These are phyloP conservation scores for Calonectria pauciramosa DNA, from an alignment of 2,329 filamentous ascomycete genomes.

Conservation along the genomic window DNA sequence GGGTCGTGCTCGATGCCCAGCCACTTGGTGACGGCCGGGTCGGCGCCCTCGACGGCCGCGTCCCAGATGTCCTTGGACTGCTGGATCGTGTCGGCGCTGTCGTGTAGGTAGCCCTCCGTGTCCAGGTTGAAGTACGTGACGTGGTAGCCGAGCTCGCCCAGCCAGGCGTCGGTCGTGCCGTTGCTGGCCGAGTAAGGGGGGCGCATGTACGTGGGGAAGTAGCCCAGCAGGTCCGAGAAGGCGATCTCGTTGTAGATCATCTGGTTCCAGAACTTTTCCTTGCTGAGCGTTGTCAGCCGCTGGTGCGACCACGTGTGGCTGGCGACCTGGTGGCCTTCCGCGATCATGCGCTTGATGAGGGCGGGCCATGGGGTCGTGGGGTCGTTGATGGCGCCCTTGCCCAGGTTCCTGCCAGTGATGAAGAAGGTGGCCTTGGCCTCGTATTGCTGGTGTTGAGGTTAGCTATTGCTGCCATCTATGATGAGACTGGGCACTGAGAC, in stretches of 20 bases:
- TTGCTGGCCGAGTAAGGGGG: constrained; percentile 63
- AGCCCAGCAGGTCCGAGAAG: constrained; percentile 55
- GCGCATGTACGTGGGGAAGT: constrained; percentile 60
- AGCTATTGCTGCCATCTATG: background rate
- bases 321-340: constrained; percentile 72
- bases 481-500: background rate
- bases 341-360: constrained; percentile 60
- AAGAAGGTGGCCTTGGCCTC: constrained; percentile 56
- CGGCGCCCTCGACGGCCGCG: constrained; percentile 50
- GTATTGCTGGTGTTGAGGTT: constrained; percentile 42
- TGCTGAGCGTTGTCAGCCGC: constrained; percentile 54
- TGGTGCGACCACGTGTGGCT: constrained; percentile 65
- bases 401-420: constrained; percentile 52
- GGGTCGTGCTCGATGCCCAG: constrained; percentile 69
- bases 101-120: constrained; percentile 71
- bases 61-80: constrained; percentile 58
- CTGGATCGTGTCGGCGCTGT: constrained; percentile 61
- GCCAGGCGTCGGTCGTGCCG: constrained; percentile 52
- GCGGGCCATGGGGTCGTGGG: constrained; percentile 50
- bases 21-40: constrained; percentile 51
- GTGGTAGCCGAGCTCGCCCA: constrained; percentile 66
- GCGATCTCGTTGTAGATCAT: constrained; percentile 60
- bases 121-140: constrained; percentile 72
- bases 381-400: constrained; percentile 60
- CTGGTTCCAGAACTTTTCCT: constrained; percentile 52